Base-by-base conservation (phyloP, 345 rosid genomes). In the Eucalyptus erythrocorys region DNA sequence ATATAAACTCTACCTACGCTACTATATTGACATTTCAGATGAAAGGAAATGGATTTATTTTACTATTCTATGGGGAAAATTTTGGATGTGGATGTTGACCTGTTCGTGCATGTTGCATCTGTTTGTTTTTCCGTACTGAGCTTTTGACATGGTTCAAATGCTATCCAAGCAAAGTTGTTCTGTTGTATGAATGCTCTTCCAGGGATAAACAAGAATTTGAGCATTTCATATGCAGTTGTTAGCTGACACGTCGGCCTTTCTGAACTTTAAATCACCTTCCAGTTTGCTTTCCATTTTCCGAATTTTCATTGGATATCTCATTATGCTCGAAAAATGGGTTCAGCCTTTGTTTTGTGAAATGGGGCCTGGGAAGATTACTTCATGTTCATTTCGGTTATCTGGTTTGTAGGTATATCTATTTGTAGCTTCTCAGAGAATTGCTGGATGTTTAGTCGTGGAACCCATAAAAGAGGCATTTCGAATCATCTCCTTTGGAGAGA, bases 381-480 rank as follows among this genome's bases (percentile, higher is more conserved):
- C 27, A 21, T 21, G 82, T 76, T 37, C 47, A 76, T 76, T 76
- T 37, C 6, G 82, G 45, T 19, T 10, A 37, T 37, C 26, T 76
- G 82, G 82, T 68, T 71, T 93, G 90, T 92, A 98, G 99, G 97
- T 95, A 53, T 98, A 97, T 90, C 90, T 98, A 40, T 95, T 88
- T 34, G 89, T 98, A 26, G 91, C 93, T 85, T 93, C 94, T 7
- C 95, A 93, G 86, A 94, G 98, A 90, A 89, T 97, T 68, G 91
- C 93, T 3, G 98, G 98, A 24, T 96, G 99, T 92, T 49, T 95
- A 86, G 94, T 98, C 85, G 94, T 94, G 9, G 99, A 98, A 90
- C 95, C 97, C 88, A 96, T 96, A 66, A 94, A 92, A 89, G 95
- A 96, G 92, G 99, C 98, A 89, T 98, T 91, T 90, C 93, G 89